These are phyloP conservation scores for Aspergillus tanneri DNA, from an alignment of 2,329 filamentous ascomycete genomes.

Conservation along the genomic window DNA sequence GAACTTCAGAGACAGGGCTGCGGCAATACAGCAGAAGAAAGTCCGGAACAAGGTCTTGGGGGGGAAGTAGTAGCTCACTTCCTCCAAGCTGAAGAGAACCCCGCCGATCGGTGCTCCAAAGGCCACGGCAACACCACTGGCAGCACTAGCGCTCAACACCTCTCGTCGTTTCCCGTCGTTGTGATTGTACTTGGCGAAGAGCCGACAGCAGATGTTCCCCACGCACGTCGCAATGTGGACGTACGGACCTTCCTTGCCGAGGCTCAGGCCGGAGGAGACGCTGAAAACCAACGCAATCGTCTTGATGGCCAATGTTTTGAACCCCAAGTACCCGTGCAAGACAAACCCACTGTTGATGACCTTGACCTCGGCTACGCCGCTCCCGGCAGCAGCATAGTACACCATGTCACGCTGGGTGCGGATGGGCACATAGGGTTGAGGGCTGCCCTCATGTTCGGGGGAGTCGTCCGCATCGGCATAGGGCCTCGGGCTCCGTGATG, in stretches of 20 bases:
- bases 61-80: slow-evolving; percentile 94
- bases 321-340: slow-evolving; percentile 87
- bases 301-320: slow-evolving; percentile 84
- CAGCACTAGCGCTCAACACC: slow-evolving; percentile 87
- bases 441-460: slow-evolving; percentile 43
- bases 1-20: slow-evolving; percentile 88
- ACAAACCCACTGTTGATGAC: slow-evolving; percentile 98
- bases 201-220: slow-evolving; percentile 88
- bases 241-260: slow-evolving; percentile 93
- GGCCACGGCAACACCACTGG: slow-evolving; percentile 87
- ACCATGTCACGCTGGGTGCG: slow-evolving; percentile 67
- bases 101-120: slow-evolving; percentile 90
- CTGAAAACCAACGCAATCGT: slow-evolving; percentile 78
- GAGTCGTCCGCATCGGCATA: slow-evolving; percentile 45
- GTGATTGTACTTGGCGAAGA: slow-evolving; percentile 90
- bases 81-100: slow-evolving; percentile 89
- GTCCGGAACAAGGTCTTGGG: slow-evolving; percentile 96
- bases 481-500: slow-evolving; percentile 46
- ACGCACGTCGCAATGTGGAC: slow-evolving; percentile 97
- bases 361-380: slow-evolving; percentile 93
- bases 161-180: slow-evolving; percentile 95
- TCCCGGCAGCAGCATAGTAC: slow-evolving; percentile 94
- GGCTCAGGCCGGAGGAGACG: slow-evolving; percentile 85
- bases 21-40: slow-evolving; percentile 95
- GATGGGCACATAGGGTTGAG: slow-evolving; percentile 33